Evolutionary conservation across 495 filamentous ascomycete genomes (phyloP), one percentile per base, ranked within the genome.

Genomic region (Podospora comata): DNA sequence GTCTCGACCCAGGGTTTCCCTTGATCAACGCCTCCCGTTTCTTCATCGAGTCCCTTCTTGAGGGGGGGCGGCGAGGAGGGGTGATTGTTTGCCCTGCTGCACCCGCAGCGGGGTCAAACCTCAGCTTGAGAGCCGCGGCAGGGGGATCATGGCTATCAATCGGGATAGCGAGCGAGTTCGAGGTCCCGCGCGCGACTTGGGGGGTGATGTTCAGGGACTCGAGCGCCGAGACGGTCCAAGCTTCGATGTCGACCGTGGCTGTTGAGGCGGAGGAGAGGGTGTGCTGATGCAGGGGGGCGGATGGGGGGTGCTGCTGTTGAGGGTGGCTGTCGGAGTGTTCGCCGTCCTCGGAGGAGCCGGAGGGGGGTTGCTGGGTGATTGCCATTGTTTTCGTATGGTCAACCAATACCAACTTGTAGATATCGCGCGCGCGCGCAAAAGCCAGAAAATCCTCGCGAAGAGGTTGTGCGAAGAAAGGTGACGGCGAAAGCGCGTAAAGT

Each of bases 1-100:
- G 87, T 57, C 94, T 85, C 68, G 87, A 93, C n/a, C 95, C 95
- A 74, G 97, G 92, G 71, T 93, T 96, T 61, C 94, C 95, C 79
- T 92, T 94, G n/a, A 93, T 80, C 62, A 96, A 72, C 11, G 89
- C 88, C 73, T 97, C 94, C 28, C 94, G 77, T 55, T 73, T 73
- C 55, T 76, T 76, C 71, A 79, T 73, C 68, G 80, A 85, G 58
- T 86, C 84, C 5, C 84, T 78, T 28, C 74, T 72, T 57, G 78
- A 78, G 0, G 71, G 73, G 28, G 80, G 74, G 11, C 76, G 75
- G 58, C 74, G 78, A 30, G 77, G 79, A 15, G 79, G 73, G 3
- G 72, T 72, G 54, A 76, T 73, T 26, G 30, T 32, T 7, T 32
- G 30, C 30, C 67, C 27, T 20, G 65, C 69, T 48, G 69, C 71